Evolutionary conservation across 169 alveolate genomes (phyloP).

Genomic region (Perkinsus marinus): DNA sequence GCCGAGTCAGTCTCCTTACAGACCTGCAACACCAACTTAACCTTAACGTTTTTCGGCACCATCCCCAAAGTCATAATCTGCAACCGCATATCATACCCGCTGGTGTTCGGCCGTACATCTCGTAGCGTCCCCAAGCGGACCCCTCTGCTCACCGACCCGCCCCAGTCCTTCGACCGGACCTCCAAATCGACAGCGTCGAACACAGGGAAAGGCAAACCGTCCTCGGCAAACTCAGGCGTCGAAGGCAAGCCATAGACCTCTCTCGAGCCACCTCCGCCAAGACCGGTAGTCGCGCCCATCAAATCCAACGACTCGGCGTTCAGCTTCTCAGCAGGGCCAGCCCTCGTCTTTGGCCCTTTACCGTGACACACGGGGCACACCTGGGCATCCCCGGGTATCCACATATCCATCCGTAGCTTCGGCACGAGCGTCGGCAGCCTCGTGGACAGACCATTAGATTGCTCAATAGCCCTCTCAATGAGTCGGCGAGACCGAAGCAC

Average conservation of each 20-base stretch:
- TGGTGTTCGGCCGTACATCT: not conserved
- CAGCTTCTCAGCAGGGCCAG: not conserved
- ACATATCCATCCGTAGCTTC: not conserved
- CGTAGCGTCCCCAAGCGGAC: not conserved
- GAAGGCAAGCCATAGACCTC: not conserved
- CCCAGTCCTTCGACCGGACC: not conserved
- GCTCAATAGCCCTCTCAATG: not conserved
- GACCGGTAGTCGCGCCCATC: not conserved
- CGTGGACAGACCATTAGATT: not conserved
- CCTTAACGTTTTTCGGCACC: not conserved
- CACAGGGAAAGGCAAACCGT: not conserved
- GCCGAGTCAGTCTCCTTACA: not conserved
- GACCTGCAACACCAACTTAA: not conserved
- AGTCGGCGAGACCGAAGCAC: not conserved
- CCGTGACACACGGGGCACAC: not conserved
- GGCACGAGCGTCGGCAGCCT: not conserved
- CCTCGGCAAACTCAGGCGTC: not conserved
- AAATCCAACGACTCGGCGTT: not conserved
- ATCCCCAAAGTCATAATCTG: not conserved
- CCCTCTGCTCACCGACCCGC: not conserved
- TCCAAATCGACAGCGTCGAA: not conserved
- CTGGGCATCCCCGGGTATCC: not conserved
- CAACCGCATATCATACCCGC: not conserved
- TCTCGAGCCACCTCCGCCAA: not conserved
- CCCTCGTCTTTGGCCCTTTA: not conserved